A percentile compares a stretch with the other conserved stretches of the same genome.
Conservation (phyloP, 805 yeast species). For the Ogataea nitratoaversa region DNA sequence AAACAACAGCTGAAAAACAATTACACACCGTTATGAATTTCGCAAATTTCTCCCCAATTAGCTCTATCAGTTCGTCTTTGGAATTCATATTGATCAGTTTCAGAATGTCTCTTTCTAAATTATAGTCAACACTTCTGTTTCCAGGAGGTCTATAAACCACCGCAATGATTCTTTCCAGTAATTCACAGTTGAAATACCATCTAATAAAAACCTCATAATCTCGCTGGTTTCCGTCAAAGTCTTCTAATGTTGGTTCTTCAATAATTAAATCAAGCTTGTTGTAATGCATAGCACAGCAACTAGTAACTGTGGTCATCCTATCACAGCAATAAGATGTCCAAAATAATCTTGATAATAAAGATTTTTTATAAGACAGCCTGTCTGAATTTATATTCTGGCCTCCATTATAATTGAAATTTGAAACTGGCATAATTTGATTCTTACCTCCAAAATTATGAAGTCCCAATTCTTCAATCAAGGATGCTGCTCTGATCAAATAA, state of each 20-base stretch:
- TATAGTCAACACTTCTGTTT: conserved; percentile 19
- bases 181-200: conserved; percentile 21
- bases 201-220: conserved; percentile 24
- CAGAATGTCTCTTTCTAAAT: conserved; percentile 23
- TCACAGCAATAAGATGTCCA: conserved; percentile 31
- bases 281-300: conserved; percentile 26
- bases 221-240: conserved; percentile 22
- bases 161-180: conserved; percentile 24
- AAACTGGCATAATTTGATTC: conserved; percentile 11
- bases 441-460: conserved; percentile 26
- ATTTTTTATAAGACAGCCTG: conserved; percentile 18
- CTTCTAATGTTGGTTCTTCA: conserved; percentile 20
- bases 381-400: conserved; percentile 1
- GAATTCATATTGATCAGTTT: conserved; percentile 7
- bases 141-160: conserved; percentile 28
- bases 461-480: conserved; percentile 26
- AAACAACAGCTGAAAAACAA: conserved; percentile 22
- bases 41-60: conserved; percentile 13
- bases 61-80: neutral
- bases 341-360: conserved; percentile 24
- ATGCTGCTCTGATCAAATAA: conserved; percentile 24
- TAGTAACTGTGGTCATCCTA: conserved; percentile 25
- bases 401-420: neutral
- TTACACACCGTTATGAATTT: conserved; percentile 16
- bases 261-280: conserved; percentile 25